These are phyloP conservation scores for Penicillium bialowiezense DNA, from an alignment of 495 filamentous ascomycete species.

Conservation along the genomic window DNA sequence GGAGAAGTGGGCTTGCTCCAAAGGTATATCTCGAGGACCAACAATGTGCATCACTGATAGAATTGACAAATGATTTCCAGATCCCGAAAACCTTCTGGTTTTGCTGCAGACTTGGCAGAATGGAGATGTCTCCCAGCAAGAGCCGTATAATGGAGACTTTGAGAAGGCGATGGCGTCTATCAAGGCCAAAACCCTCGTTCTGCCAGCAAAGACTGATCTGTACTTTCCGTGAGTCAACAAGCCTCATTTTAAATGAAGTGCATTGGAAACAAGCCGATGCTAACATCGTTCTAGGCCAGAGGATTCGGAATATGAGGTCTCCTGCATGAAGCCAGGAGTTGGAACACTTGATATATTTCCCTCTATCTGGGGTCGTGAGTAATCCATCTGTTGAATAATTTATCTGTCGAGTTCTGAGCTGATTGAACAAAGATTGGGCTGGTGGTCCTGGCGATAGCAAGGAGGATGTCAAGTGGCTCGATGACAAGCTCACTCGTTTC, in stretches of 20 bases:
- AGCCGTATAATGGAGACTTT: conserved; percentile 63
- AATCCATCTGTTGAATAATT: conserved; percentile 12
- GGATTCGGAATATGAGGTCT: conserved; percentile 66
- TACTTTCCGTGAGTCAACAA: conserved; percentile 72
- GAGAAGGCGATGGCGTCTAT: conserved; percentile 63
- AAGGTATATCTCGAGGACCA: conserved; percentile 39
- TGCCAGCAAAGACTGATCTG: conserved; percentile 65
- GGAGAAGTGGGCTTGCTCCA: conserved; percentile 67
- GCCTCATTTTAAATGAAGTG: too few relatives aligned
- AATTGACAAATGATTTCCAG: conserved; percentile 31
- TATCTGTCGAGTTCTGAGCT: too few relatives aligned
- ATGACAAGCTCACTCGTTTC: conserved; percentile 53
- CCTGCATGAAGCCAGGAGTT: conserved; percentile 58
- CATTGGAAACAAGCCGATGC: conserved; percentile 21
- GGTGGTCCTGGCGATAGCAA: conserved; percentile 62
- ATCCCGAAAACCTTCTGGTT: conserved; percentile 63
- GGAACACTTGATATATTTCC: conserved; percentile 57
- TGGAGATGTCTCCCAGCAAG: conserved; percentile 61
- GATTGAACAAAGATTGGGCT: conserved; percentile 43
- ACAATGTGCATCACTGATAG: not conserved
- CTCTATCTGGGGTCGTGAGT: conserved; percentile 66
- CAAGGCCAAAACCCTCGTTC: conserved; percentile 62
- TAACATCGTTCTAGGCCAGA: conserved; percentile 45
- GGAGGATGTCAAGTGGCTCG: conserved; percentile 66
- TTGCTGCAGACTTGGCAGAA: conserved; percentile 76